Base-by-base conservation (phyloP, 208 protist genomes). In the Leishmania tropica region DNA sequence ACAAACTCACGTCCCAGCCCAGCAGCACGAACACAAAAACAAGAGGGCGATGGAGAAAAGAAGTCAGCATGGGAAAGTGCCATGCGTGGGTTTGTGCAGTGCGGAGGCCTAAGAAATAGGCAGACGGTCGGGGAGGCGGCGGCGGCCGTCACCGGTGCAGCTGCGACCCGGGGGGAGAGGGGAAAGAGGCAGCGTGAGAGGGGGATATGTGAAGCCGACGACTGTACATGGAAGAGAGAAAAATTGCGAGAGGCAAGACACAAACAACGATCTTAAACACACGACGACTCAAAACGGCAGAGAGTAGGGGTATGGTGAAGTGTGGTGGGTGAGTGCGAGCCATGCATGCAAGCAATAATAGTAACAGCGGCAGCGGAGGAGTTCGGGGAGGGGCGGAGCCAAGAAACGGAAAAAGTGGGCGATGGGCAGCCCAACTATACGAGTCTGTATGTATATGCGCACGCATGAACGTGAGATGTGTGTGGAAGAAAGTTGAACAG, bases 201-300 rank as follows among this genome's bases (percentile, higher is more conserved):
- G 31, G 28, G 24, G 13, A 17, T 65, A 60, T 37, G 54, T 58
- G 11, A 19, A 58, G 35, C 28, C 47, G 45, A 10, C 8, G n/a
- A 17, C 5, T 54, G 45, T 74, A 74, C 70, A 78, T 40, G 54
- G 37, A 67, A 82, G 45, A 76, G 60, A 40, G 24, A 47, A 60
- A 78, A 42, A 79, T 37, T 47, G 76, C 62, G 21, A 77, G 42
- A 56, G 54, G 13, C 40, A 21, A 45, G 47, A 47, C 28, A 28
- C 17, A 47, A 28, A 47, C 37, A 62, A 42, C 64, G 10, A 74
- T 31, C 11, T 24, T 53, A 35, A 51, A 37, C 24, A 3, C 21
- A 45, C 28, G 51, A n/a, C 5, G 24, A 31, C 42, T 47, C 70
- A 0, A 74, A 51, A 28, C 48, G 45, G n/a, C 5, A 11, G 40